Conservation (phyloP, 306 rosid genomes). For the Cotoneaster glaucophyllus region DNA sequence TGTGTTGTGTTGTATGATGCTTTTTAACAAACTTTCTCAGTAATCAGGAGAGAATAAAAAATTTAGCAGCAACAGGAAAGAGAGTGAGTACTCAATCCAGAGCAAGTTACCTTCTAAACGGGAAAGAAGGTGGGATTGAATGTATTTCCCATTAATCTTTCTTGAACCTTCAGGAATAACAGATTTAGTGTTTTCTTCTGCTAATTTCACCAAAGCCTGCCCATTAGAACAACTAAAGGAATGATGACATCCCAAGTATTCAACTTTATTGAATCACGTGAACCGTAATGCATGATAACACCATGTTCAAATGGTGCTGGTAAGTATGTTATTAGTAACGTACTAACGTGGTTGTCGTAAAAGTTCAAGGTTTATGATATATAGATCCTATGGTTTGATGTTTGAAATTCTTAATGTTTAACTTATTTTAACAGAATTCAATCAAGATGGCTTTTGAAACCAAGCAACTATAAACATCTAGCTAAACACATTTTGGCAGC, state of each 20-base stretch:
- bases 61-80: not conserved
- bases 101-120: slow-evolving; percentile 58
- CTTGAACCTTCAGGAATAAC: slow-evolving; percentile 68
- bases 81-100: not conserved
- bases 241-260: not conserved
- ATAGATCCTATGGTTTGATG: not conserved
- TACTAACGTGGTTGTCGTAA: not conserved
- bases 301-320: not conserved
- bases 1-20: not conserved
- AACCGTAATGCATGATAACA: not conserved
- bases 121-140: slow-evolving; percentile 80
- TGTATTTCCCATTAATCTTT: slow-evolving; percentile 89
- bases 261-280: not conserved
- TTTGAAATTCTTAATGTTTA: not conserved
- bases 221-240: slow-evolving; percentile 13
- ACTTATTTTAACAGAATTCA: not conserved
- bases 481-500: not conserved
- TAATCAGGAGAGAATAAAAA: not conserved
- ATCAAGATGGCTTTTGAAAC: not conserved
- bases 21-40: not conserved
- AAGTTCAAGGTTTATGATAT: not conserved
- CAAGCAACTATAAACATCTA: not conserved
- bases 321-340: not conserved
- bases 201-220: slow-evolving; percentile 68
- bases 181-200: slow-evolving; percentile 73